These are phyloP conservation scores for Salix dunnii DNA, from an alignment of 345 rosid species.

Conservation along the genomic window DNA sequence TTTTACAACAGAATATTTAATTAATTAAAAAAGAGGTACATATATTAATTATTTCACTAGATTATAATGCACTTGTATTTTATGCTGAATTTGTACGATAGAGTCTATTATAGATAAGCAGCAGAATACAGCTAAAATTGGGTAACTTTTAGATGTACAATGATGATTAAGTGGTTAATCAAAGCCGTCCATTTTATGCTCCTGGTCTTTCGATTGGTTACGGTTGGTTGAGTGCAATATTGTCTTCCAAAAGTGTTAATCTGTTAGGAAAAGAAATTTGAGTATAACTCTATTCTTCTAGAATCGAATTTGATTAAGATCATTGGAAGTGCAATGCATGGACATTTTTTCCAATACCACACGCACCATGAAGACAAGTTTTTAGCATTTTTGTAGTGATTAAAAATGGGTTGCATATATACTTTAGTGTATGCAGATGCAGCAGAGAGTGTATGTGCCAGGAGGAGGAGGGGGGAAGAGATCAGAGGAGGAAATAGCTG, in stretches of 20 bases:
- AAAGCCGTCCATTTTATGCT: neutral
- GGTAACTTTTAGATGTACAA: neutral
- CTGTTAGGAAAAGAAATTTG: neutral
- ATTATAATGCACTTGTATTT: neutral
- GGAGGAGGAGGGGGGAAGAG: slow-evolving; percentile 6
- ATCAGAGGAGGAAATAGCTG: neutral
- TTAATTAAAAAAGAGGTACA: neutral
- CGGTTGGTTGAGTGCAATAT: neutral
- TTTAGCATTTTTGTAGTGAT: neutral
- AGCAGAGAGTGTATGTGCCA: slow-evolving; percentile 30
- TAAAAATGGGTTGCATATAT: neutral
- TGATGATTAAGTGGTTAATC: neutral
- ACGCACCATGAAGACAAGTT: neutral
- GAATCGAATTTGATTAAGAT: neutral
- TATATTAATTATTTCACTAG: neutral
- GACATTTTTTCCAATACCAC: too few relatives aligned
- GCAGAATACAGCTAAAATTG: neutral
- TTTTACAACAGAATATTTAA: neutral
- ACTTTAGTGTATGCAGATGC: slow-evolving; percentile 11
- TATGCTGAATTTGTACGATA: neutral
- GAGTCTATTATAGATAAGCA: neutral
- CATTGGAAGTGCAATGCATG: too few relatives aligned
- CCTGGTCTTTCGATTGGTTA: neutral
- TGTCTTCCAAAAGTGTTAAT: neutral
- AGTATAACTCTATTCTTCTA: neutral